phyloP scores from a whole-genome alignment of 2,329 filamentous ascomycete species.

The Calonectria pauciramosa region DNA sequence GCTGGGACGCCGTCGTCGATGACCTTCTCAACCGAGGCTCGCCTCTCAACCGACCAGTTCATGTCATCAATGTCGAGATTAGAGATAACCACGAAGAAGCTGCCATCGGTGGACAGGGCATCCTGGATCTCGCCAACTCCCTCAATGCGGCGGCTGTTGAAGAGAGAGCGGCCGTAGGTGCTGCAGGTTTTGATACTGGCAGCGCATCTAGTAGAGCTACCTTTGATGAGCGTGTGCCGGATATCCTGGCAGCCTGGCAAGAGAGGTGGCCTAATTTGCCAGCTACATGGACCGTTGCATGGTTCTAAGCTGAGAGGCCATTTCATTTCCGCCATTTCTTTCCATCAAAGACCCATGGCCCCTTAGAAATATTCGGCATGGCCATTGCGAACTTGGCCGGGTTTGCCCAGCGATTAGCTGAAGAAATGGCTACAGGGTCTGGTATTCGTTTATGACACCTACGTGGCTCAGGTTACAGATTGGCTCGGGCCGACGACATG shows the following conservation, averaged over 20 bases:
- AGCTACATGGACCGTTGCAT: conserved; percentile 93
- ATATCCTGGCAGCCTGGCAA: conserved; percentile 93
- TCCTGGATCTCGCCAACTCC: conserved; percentile 89
- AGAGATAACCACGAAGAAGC: conserved; percentile 99
- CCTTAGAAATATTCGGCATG: not conserved
- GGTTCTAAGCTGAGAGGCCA: conserved; percentile 73
- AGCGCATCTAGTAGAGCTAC: conserved; percentile 76
- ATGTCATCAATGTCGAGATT: conserved; percentile 99
- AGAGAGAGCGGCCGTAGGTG: conserved; percentile 78
- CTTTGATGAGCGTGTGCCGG: conserved; percentile 94
- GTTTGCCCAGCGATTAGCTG: not conserved
- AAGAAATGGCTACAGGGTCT: not conserved
- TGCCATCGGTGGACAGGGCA: conserved; percentile 88
- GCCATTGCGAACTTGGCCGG: not conserved
- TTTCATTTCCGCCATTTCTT: not conserved
- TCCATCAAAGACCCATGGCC: not conserved
- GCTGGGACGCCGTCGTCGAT: conserved; percentile 97
- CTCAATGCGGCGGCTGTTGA: conserved; percentile 85
- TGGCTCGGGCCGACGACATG: not conserved
- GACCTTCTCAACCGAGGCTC: conserved; percentile 89
- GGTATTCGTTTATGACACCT: not conserved
- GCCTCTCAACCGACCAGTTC: conserved; percentile 90
- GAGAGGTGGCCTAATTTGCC: conserved; percentile 93
- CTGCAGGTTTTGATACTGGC: conserved; percentile 77
- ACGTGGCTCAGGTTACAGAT: not conserved